Percentiles rank a stretch among this genome's conserved stretches.
Evolutionary conservation across 768 basidiomycete species (phyloP).

Genomic region (Termitomyces eurrhizus): DNA sequence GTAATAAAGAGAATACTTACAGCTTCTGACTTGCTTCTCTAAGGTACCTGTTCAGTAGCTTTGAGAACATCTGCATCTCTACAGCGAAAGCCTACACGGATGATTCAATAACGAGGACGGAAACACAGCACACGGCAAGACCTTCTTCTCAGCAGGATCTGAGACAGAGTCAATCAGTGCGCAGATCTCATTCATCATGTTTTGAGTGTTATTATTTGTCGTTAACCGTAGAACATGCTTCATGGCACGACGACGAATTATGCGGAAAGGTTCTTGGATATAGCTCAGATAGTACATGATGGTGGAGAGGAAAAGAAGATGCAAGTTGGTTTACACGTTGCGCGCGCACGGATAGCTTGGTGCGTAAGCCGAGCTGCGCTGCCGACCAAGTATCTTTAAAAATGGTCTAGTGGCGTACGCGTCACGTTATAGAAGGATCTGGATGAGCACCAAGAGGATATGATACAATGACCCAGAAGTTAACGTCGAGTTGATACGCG

Average conservation of each 20-base stretch:
- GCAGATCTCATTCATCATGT: conserved; percentile 67
- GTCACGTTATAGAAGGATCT: background rate
- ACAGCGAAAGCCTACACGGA: conserved; percentile 52
- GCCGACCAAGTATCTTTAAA: background rate
- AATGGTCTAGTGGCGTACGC: background rate
- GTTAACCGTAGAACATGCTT: conserved; percentile 40
- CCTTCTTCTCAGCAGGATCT: conserved; percentile 57
- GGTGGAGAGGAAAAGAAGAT: conserved; percentile 14
- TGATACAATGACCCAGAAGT: background rate
- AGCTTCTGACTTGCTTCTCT: conserved; percentile 64
- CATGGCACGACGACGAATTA: conserved; percentile 23
- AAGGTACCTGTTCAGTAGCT: conserved; percentile 78
- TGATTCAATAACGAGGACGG: conserved; percentile 14
- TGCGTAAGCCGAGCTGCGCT: conserved; percentile 6
- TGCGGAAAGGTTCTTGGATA: conserved; percentile 34
- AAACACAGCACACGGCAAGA: conserved; percentile 18
- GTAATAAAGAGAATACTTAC: conserved; percentile 38
- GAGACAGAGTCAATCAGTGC: conserved; percentile 59
- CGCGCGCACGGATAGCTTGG: conserved; percentile 2
- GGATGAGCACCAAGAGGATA: background rate
- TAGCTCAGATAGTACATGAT: conserved; percentile 35
- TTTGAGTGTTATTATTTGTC: conserved; percentile 50
- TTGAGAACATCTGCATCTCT: conserved; percentile 85
- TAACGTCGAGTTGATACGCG: background rate
- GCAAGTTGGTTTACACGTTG: conserved; percentile 2